phyloP scores from a whole-genome alignment of 192 early-diverging fungal species.

The Coemansia sp. region DNA sequence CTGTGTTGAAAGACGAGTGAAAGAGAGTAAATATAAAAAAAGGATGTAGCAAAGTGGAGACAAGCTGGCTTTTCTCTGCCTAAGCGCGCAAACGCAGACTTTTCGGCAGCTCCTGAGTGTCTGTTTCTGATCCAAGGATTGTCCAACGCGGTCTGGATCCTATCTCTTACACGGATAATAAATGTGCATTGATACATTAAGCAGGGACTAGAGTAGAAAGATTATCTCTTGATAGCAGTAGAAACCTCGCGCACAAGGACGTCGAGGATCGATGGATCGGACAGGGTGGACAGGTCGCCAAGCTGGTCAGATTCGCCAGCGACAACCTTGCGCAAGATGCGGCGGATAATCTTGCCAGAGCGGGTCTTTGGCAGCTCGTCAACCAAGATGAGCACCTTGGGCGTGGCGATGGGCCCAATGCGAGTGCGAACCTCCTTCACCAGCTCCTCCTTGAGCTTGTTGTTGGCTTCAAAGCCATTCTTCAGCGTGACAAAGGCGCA shows the following conservation, averaged over 20 bases:
- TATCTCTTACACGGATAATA: background rate
- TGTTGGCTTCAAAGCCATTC: slow-evolving; percentile 58
- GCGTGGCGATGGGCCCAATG: slow-evolving; percentile 94
- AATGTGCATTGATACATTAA: background rate
- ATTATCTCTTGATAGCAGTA: slow-evolving; percentile 16
- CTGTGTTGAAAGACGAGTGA: background rate
- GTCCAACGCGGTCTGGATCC: background rate
- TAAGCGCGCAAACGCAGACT: background rate
- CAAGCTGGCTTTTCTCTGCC: slow-evolving; percentile 10
- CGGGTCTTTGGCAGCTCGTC: slow-evolving; percentile 94
- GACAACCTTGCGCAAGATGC: slow-evolving; percentile 93
- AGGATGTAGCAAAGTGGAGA: background rate
- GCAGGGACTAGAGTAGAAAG: background rate
- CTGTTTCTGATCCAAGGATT: background rate
- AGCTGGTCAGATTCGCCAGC: slow-evolving; percentile 81
- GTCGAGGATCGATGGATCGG: slow-evolving; percentile 72
- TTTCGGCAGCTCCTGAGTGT: background rate
- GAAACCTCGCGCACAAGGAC: slow-evolving; percentile 56
- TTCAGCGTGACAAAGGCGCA: slow-evolving; percentile 86
- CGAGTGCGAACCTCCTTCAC: slow-evolving; percentile 78
- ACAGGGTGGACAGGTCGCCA: slow-evolving; percentile 87
- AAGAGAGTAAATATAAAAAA: background rate
- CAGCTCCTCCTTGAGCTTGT: slow-evolving; percentile 64
- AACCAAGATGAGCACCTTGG: slow-evolving; percentile 84
- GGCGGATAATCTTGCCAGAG: slow-evolving; percentile 95